Percentiles rank a stretch among this genome's conserved stretches.
Evolutionary conservation across 2,329 filamentous ascomycete genomes (phyloP).

Genomic region (Coniella vitis): DNA sequence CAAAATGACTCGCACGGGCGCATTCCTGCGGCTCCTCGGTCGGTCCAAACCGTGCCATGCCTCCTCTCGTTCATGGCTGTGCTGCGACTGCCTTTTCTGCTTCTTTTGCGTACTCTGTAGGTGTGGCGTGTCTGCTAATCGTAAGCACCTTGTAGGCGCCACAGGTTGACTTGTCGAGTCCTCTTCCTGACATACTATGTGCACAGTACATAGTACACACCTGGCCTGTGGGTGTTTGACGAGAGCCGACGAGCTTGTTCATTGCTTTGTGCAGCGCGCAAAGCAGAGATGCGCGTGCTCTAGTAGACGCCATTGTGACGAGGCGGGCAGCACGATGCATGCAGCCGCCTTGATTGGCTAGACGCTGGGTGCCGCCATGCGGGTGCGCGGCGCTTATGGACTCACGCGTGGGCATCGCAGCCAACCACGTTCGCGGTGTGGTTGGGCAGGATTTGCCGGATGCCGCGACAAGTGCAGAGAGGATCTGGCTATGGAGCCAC

Average conservation of each 20-base stretch:
- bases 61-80: not conserved
- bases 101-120: not conserved
- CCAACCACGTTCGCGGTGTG: not conserved
- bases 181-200: too few relatives aligned
- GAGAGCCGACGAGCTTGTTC: not conserved
- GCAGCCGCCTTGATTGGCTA: slow-evolving; percentile 11
- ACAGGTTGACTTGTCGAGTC: not conserved
- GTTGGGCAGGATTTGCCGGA: not conserved
- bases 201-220: not conserved
- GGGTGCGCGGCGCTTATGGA: slow-evolving; percentile 11
- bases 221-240: not conserved
- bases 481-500: not conserved
- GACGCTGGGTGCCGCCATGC: slow-evolving; percentile 6
- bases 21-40: not conserved
- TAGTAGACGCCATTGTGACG: slow-evolving; percentile 14
- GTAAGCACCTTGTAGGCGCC: not conserved
- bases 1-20: too few relatives aligned
- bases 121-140: not conserved
- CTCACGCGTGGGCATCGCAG: slow-evolving; percentile 4
- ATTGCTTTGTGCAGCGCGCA: too few relatives aligned
- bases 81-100: slow-evolving; percentile 6
- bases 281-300: too few relatives aligned
- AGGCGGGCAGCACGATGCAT: slow-evolving; percentile 10
- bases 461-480: not conserved
- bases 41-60: slow-evolving; percentile 1